These are phyloP conservation scores for Gynostemma pentaphyllum DNA, from an alignment of 306 rosid species.

Conservation along the genomic window DNA sequence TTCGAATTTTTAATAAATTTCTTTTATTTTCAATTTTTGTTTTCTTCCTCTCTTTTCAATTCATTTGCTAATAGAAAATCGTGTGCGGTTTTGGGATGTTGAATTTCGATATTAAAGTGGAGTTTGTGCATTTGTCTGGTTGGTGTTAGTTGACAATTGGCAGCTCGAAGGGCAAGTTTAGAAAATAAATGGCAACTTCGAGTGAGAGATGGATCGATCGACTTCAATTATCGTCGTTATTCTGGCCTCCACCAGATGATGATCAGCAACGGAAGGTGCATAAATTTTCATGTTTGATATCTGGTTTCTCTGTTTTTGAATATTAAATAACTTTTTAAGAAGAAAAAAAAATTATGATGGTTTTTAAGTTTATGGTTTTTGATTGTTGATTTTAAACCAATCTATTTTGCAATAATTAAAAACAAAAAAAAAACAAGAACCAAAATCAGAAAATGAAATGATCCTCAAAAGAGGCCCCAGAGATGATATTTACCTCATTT, in stretches of 20 bases:
- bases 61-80: background rate
- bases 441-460: too few relatives aligned
- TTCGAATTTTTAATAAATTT: background rate
- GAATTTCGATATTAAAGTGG: slow-evolving; percentile 36
- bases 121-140: slow-evolving; percentile 14
- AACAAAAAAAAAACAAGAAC: too few relatives aligned
- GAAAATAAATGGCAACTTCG: slow-evolving; percentile 37
- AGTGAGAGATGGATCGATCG: slow-evolving; percentile 70
- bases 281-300: background rate
- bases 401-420: too few relatives aligned
- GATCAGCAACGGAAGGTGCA: slow-evolving; percentile 54
- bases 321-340: too few relatives aligned
- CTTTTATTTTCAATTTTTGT: background rate
- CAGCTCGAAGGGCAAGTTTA: slow-evolving; percentile 3
- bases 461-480: too few relatives aligned
- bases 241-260: slow-evolving; percentile 79
- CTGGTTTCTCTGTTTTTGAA: too few relatives aligned
- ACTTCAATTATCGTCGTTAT: slow-evolving; percentile 63
- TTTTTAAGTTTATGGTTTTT: too few relatives aligned
- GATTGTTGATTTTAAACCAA: too few relatives aligned
- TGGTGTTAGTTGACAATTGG: slow-evolving; percentile 8
- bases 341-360: too few relatives aligned
- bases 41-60: background rate
- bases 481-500: too few relatives aligned
- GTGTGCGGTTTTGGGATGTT: slow-evolving; percentile 26